These are phyloP conservation scores for Filobasidium wieringae DNA, from an alignment of 768 basidiomycete genomes.

Conservation along the genomic window DNA sequence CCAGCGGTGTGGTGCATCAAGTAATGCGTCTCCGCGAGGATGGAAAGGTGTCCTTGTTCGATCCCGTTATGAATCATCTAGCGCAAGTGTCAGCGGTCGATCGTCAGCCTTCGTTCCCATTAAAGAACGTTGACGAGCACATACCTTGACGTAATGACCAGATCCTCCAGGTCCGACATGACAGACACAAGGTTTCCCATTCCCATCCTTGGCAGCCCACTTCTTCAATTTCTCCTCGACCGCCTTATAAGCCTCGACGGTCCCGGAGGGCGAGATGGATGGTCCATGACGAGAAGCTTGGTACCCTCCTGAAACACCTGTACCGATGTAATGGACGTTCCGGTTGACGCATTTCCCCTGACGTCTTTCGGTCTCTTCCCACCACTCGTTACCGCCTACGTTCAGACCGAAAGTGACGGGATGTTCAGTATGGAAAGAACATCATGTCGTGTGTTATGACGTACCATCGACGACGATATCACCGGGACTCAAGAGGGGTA, in stretches of 20 bases:
- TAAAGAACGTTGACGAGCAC: neutral
- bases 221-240: conserved; percentile 31
- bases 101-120: neutral
- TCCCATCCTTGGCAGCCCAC: conserved; percentile 33
- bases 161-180: conserved; percentile 34
- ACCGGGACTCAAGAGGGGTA: conserved; percentile 26
- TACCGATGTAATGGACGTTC: conserved; percentile 29
- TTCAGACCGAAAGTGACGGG: no score
- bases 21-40: conserved; percentile 31
- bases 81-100: conserved; percentile 16
- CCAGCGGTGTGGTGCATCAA: conserved; percentile 27
- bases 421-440: no score
- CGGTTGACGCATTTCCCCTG: conserved; percentile 24
- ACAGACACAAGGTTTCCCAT: conserved; percentile 33
- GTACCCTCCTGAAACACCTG: conserved; percentile 38
- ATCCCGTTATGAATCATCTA: conserved; percentile 39
- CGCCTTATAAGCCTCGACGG: conserved; percentile 26
- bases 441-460: no score
- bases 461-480: conserved; percentile 34
- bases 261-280: conserved; percentile 32
- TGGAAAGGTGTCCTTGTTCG: conserved; percentile 33
- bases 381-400: conserved; percentile 36
- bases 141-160: conserved; percentile 29
- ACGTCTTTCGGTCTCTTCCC: conserved; percentile 29
- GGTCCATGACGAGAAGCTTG: conserved; percentile 37